Percentiles rank a stretch among this genome's conserved stretches.
Evolutionary conservation across 2,329 filamentous ascomycete genomes (phyloP).

Genomic region (Magnaporthiopsis poae): DNA sequence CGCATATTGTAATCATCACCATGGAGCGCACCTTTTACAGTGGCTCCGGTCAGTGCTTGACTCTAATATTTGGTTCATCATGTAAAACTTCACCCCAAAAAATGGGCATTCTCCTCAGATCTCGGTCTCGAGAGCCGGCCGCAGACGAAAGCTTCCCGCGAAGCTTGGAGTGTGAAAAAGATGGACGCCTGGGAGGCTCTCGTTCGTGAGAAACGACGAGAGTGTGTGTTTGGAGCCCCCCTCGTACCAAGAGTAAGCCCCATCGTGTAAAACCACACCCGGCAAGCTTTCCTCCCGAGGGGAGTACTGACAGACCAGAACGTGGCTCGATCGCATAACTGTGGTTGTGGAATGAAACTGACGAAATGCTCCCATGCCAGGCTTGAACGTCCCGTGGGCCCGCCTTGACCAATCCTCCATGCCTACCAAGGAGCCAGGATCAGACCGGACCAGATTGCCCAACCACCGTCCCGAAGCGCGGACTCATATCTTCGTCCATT

Average conservation of each 20-base stretch:
- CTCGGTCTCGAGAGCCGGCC: constrained; percentile 13
- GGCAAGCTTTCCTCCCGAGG: constrained; percentile 15
- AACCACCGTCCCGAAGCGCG: constrained; percentile 33
- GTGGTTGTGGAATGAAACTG: constrained; percentile 58
- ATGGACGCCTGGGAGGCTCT: not conserved
- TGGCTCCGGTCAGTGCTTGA: constrained; percentile 80
- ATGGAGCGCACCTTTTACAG: constrained; percentile 16
- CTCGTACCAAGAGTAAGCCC: constrained; percentile 99
- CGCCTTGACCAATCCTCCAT: constrained; percentile 16
- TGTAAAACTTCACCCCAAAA: constrained; percentile 53
- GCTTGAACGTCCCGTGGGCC: constrained; percentile 33
- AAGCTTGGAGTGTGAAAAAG: constrained; percentile 23
- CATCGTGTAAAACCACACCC: constrained; percentile 83
- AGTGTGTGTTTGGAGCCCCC: constrained; percentile 43
- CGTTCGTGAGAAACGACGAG: constrained; percentile 5
- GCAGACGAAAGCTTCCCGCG: constrained; percentile 29
- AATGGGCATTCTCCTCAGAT: constrained; percentile 16
- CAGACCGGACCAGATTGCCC: constrained; percentile 16
- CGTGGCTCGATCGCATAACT: constrained; percentile 92
- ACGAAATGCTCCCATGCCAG: constrained; percentile 64
- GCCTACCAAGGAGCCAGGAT: constrained; percentile 10
- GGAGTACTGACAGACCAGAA: constrained; percentile 21
- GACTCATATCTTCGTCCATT: constrained; percentile 87
- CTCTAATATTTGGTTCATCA: constrained; percentile 97
- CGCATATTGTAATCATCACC: constrained; percentile 33